A percentile compares a stretch with the other conserved stretches of the same genome.
phyloP scores from a whole-genome alignment of 2,329 filamentous ascomycete genomes.

The Aspergillus sp. region DNA sequence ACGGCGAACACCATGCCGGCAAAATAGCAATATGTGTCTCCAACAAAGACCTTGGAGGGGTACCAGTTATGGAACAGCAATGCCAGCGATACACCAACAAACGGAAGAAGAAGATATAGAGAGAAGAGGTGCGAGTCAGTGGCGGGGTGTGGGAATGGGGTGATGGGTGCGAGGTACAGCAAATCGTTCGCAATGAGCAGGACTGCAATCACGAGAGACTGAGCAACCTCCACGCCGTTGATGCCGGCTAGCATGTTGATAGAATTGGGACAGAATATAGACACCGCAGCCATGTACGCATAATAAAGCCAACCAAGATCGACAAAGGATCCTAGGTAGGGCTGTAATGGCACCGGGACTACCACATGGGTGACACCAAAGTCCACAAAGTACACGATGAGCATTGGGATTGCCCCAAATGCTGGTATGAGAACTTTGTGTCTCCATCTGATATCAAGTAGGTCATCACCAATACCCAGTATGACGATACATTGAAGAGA shows the following conservation, averaged over 20 bases:
- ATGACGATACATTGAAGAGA: conserved; percentile 88
- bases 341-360: conserved; percentile 79
- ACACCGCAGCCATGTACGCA: conserved; percentile 90
- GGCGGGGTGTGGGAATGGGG: conserved; percentile 83
- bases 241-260: conserved; percentile 99
- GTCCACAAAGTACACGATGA: conserved; percentile 97
- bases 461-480: conserved; percentile 89
- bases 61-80: conserved; percentile 93
- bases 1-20: conserved; percentile 99
- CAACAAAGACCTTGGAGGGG: conserved; percentile 90
- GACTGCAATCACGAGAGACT: conserved; percentile 85
- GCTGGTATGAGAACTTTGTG: conserved; percentile 98
- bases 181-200: conserved; percentile 83
- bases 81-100: conserved; percentile 86
- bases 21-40: conserved; percentile 99
- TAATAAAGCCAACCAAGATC: conserved; percentile 86
- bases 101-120: conserved; percentile 89
- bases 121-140: conserved; percentile 96
- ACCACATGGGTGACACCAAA: conserved; percentile 97
- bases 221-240: conserved; percentile 94
- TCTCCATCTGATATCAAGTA: conserved; percentile 97
- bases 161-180: conserved; percentile 74
- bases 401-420: conserved; percentile 86
- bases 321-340: conserved; percentile 79
- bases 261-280: conserved; percentile 97